Evolutionary conservation across 352 stramenopile species (phyloP).

Genomic region (Heterotrichella gracilis): DNA sequence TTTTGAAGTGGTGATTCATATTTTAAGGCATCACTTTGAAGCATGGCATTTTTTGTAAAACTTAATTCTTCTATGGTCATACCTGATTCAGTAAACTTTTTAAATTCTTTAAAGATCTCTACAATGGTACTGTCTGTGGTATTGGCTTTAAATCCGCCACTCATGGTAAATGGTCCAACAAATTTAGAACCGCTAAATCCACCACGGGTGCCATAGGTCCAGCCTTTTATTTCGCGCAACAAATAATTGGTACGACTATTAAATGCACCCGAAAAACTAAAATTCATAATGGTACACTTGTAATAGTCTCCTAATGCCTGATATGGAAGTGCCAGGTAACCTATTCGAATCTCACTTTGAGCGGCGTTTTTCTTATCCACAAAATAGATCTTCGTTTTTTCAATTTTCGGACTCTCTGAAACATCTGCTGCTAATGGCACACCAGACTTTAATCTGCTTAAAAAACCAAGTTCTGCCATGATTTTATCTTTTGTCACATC

Average conservation of each 20-base stretch:
- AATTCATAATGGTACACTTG: background rate
- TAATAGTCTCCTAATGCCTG: background rate
- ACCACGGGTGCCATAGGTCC: background rate
- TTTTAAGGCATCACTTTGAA: slow-evolving; percentile 1
- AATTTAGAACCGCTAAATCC: background rate
- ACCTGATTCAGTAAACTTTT: background rate
- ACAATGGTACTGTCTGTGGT: background rate
- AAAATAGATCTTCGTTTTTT: background rate
- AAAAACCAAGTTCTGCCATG: background rate
- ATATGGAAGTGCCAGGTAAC: background rate
- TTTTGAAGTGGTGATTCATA: background rate
- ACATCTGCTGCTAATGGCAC: background rate
- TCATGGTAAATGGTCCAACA: background rate
- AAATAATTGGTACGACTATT: background rate
- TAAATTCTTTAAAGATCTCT: slow-evolving; percentile 10
- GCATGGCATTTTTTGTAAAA: background rate
- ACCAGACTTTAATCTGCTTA: background rate
- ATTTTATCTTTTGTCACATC: background rate
- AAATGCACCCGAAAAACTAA: background rate
- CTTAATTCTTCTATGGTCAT: background rate
- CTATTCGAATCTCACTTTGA: background rate
- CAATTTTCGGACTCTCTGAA: background rate
- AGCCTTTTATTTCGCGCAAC: background rate
- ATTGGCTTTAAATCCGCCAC: background rate
- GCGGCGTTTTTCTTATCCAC: background rate